Evolutionary conservation across 768 basidiomycete species (phyloP), one percentile per base, ranked within the genome.

Genomic region (Cystoderma amianthinum): DNA sequence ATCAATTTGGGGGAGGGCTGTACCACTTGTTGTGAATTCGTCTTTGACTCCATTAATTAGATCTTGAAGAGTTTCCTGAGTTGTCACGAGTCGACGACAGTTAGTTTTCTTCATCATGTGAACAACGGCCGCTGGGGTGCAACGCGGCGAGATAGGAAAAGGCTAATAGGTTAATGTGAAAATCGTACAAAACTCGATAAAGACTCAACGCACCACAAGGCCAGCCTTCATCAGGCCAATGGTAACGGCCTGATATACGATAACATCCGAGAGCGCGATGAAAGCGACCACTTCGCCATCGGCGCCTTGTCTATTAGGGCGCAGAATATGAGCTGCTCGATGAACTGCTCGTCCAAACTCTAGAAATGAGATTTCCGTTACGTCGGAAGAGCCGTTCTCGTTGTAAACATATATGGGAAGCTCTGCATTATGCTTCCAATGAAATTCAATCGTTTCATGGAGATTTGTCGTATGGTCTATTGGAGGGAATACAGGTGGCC

Each of bases 301-400:
- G 2, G 47, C 44, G 1, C 63, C 55, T 23, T 37, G 39, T 2
- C 63, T 57, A 13, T 47, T 45, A 0, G 68, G 69, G 12, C 65
- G 57, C 10, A 73, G 33, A 16, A 50, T 44, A 45, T 67, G 66
- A 0, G 71, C 69, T 17, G 65, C 53, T 12, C 71, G 63, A 43
- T 74, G 65, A 32, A 59, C 61, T 6, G 71, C 73, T 7, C 65
- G 63, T 13, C 58, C 62, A 46, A 73, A 75, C 39, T 75, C 69
- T 5, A 69, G 41, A 38, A 63, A 61, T 4, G 64, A 58, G 20
- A 75, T 60, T 20, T 48, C 41, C 5, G 55, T 53, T 1, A 10
- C 32, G 17, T 48, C 43, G 3, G 54, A 35, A 17, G 20, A 43
- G 1, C 42, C 42, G 10, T 47, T 44, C 22, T 59, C 56, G 7